Conservation (phyloP, 495 filamentous ascomycete genomes). For the Bathelium albidoporum region DNA sequence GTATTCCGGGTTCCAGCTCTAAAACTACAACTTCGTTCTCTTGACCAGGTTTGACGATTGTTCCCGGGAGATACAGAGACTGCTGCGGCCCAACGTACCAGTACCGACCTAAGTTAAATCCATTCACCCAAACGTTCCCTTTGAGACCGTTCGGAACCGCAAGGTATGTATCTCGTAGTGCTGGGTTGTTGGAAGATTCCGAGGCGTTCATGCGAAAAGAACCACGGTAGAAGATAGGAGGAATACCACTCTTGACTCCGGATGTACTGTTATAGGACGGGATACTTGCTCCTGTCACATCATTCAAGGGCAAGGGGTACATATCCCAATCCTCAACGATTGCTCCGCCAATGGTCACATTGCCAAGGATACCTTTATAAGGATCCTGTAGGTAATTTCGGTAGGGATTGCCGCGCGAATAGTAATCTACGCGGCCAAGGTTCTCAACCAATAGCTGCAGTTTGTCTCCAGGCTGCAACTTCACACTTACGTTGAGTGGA, state of each 20-base stretch:
- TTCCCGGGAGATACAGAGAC: conserved; percentile 36
- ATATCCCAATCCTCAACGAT: conserved; percentile 33
- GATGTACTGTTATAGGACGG: neutral
- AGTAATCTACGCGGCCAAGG: conserved; percentile 37
- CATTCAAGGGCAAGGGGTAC: conserved; percentile 30
- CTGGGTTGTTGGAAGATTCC: neutral
- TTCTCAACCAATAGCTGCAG: conserved; percentile 39
- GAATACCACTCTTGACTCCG: neutral
- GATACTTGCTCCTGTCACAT: conserved; percentile 9
- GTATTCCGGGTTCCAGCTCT: conserved; percentile 32
- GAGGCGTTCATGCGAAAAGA: conserved; percentile 10
- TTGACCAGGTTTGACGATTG: conserved; percentile 20
- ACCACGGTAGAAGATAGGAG: conserved; percentile 36
- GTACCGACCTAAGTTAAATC: conserved; percentile 37
- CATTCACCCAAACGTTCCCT: conserved; percentile 40
- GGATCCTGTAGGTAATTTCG: conserved; percentile 19
- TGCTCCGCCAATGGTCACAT: conserved; percentile 31
- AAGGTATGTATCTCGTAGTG: conserved; percentile 32
- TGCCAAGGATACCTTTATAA: conserved; percentile 35
- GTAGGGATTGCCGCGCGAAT: conserved; percentile 25
- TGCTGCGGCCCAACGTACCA: conserved; percentile 41
- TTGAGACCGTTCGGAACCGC: conserved; percentile 34
- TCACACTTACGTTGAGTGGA: conserved; percentile 28
- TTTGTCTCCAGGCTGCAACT: conserved; percentile 29
- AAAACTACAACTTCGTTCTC: conserved; percentile 35